A percentile compares a stretch with the other conserved stretches of the same genome.
phyloP scores from a whole-genome alignment of 1,284 basidiomycete species.

The Sanguinoderma infundibulare region DNA sequence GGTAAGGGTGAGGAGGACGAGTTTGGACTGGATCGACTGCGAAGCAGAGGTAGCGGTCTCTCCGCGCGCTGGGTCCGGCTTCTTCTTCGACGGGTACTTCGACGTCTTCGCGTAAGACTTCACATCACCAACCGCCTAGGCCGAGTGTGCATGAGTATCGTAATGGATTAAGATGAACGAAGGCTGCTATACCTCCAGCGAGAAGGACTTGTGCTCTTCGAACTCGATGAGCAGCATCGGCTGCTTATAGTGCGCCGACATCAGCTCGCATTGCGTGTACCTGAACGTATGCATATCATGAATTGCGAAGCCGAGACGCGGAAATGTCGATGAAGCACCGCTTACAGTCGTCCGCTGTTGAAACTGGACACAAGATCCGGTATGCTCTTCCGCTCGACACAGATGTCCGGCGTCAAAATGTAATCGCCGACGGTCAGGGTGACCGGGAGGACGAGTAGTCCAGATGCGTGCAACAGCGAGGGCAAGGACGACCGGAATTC shows the following conservation, averaged over 20 bases:
- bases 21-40: slow-evolving; percentile 81
- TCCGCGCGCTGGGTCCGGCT: slow-evolving; percentile 43
- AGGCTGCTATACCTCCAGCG: slow-evolving; percentile 68
- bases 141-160: not conserved
- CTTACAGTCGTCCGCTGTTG: slow-evolving; percentile 91
- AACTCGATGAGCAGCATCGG: slow-evolving; percentile 98
- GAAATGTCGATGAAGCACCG: slow-evolving; percentile 22
- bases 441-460: slow-evolving; percentile 84
- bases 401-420: slow-evolving; percentile 93
- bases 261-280: slow-evolving; percentile 93
- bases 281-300: slow-evolving; percentile 34
- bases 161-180: not conserved
- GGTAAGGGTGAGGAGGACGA: slow-evolving; percentile 86
- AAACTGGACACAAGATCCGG: slow-evolving; percentile 92
- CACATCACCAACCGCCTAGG: slow-evolving; percentile 60
- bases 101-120: slow-evolving; percentile 64
- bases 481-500: slow-evolving; percentile 96
- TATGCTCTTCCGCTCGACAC: slow-evolving; percentile 80
- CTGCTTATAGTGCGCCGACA: slow-evolving; percentile 94
- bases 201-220: slow-evolving; percentile 96
- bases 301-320: not conserved
- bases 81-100: slow-evolving; percentile 62
- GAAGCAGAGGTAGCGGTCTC: slow-evolving; percentile 44
- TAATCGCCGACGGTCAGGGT: slow-evolving; percentile 97
- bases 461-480: slow-evolving; percentile 86